Evolutionary conservation across 495 filamentous ascomycete genomes (phyloP).

Genomic region (Cairneyella variabilis): DNA sequence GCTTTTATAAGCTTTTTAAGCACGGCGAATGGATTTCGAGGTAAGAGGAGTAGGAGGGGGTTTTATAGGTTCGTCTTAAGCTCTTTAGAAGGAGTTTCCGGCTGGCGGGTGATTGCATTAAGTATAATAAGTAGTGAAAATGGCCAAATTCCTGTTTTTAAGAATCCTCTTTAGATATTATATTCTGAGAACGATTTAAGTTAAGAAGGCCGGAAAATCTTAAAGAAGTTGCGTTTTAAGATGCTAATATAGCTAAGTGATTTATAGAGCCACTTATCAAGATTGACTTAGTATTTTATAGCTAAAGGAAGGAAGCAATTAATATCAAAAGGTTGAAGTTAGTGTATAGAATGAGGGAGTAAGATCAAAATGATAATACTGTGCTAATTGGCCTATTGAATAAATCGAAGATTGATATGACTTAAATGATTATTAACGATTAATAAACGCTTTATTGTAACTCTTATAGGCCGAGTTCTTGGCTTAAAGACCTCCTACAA

Average conservation of each 20-base stretch:
- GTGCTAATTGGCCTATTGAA: neutral
- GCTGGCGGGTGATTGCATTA: neutral
- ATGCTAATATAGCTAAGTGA: neutral
- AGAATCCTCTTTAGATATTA: neutral
- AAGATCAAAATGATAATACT: neutral
- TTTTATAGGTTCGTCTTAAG: neutral
- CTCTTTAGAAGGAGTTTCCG: neutral
- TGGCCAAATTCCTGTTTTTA: neutral
- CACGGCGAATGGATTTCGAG: neutral
- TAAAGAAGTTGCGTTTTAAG: neutral
- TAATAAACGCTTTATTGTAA: neutral
- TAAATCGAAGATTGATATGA: conserved; percentile 8
- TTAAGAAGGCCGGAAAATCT: neutral
- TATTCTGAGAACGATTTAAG: neutral
- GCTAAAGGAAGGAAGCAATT: neutral
- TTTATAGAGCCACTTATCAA: neutral
- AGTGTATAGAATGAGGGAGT: neutral
- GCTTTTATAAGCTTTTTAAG: neutral
- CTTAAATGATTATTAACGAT: conserved; percentile 1
- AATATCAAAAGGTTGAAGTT: neutral
- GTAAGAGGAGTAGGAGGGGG: neutral
- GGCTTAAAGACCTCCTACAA: conserved; percentile 5
- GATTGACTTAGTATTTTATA: neutral
- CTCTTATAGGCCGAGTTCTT: neutral
- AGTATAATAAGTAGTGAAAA: neutral